A percentile compares a stretch with the other conserved stretches of the same genome.
Evolutionary conservation across 2,329 filamentous ascomycete species (phyloP).

Genomic region (Emmonsia crescens): DNA sequence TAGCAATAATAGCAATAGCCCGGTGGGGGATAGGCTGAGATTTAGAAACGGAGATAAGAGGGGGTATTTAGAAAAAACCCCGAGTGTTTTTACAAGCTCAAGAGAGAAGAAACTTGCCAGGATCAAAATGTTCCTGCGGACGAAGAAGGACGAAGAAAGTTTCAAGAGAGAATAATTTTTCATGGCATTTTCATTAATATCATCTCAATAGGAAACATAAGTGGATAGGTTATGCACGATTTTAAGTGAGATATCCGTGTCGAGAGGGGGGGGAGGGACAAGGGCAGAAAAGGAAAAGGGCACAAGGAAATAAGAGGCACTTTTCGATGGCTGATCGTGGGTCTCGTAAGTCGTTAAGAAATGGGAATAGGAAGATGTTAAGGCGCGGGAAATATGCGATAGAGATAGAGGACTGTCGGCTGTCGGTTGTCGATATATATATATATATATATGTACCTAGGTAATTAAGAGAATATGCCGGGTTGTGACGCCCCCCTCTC

Average conservation of each 20-base stretch:
- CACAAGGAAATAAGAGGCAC: background rate
- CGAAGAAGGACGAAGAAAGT: too few relatives aligned
- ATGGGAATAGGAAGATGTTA: background rate
- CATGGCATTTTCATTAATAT: background rate
- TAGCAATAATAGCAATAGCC: background rate
- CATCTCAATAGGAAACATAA: background rate
- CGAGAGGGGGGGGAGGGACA: too few relatives aligned
- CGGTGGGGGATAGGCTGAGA: background rate
- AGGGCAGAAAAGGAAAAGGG: background rate
- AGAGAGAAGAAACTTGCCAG: background rate
- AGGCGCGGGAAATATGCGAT: background rate
- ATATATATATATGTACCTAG: too few relatives aligned
- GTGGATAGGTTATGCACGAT: background rate
- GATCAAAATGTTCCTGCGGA: background rate
- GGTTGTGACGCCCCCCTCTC: background rate
- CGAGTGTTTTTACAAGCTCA: background rate
- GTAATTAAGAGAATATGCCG: background rate
- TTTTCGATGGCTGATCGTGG: background rate
- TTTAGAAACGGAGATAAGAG: too few relatives aligned
- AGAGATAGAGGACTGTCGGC: background rate
- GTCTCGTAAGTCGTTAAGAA: background rate
- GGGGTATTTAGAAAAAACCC: background rate
- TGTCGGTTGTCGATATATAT: background rate
- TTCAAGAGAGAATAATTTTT: background rate
- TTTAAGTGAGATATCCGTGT: background rate